Evolutionary conservation across 2,329 filamentous ascomycete genomes (phyloP), one percentile per base, ranked within the genome.

Genomic region (Trichoderma pleuroti): DNA sequence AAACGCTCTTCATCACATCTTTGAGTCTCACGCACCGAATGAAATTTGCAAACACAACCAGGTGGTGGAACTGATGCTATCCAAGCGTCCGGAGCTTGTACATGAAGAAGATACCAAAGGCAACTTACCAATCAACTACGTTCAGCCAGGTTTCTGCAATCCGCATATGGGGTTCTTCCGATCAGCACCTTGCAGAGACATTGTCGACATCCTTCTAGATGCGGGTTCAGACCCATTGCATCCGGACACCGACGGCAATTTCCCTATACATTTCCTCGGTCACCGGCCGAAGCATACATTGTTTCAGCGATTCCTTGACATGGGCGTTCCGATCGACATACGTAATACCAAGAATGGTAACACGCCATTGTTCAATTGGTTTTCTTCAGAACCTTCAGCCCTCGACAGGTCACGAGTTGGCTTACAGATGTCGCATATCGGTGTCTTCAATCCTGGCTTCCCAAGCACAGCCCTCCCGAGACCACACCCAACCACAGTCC

Each of bases 1-100:
- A 14, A 78, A 76, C n/a, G 65, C 71, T 18, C 57, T 77, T 4
- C 76, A 78, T 62, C 57, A 71, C 52, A 72, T 77, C 26, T 59
- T 59, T 2, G 54, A 32, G 16, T 32, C 54, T 32, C 54, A 59
- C 14, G 54, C 4, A 11, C 54, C 28, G 6, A 11, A 30, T 4
- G 28, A 9, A 21, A 21, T 21, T 7, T n/a, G 16, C 28, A 30
- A 30, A n/a, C 16, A 18, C 10, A 59, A n/a, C 9, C 16, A 52
- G 39, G 74, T 9, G 18, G 16, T 9, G 11, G 6, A 6, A 18
- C 16, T 52, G 11, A 32, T 64, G 42, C 6, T 52, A 32, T 32
- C 54, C 18, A 59, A 59, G 28, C 28, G 28, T 21, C 54, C 28
- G 18, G 54, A 21, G 54, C 54, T 59, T 10, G 8, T 59, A 59